A percentile compares a stretch with the other conserved stretches of the same genome.
These are phyloP conservation scores for Populus hybrid DNA, from an alignment of 441 rosid species.

Conservation along the genomic window DNA sequence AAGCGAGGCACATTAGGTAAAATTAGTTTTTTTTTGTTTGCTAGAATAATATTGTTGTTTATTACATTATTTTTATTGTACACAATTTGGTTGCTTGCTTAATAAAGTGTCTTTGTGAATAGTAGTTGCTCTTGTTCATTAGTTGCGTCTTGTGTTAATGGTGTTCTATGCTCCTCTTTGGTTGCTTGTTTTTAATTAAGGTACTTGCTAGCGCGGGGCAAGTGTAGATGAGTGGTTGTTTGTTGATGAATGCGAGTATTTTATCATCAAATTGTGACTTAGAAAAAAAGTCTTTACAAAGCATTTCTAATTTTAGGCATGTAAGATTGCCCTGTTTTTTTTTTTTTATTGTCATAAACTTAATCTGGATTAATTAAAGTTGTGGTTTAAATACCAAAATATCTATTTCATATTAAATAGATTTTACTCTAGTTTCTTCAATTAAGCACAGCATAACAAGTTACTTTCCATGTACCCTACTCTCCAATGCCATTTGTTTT, in stretches of 20 bases:
- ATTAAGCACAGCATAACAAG: neutral
- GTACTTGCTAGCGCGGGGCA: too few relatives aligned
- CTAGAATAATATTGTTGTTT: neutral
- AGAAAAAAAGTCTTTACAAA: too few relatives aligned
- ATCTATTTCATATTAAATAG: neutral
- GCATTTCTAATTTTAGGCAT: neutral
- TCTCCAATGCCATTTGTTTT: neutral
- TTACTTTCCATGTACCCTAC: neutral
- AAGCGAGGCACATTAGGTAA: constrained; percentile 89
- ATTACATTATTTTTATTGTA: neutral
- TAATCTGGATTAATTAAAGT: neutral
- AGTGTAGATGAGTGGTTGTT: neutral
- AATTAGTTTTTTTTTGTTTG: neutral
- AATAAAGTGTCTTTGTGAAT: neutral
- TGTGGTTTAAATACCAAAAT: too few relatives aligned
- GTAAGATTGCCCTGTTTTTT: neutral
- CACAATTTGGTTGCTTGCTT: neutral
- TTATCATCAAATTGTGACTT: neutral
- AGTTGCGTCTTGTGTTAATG: neutral
- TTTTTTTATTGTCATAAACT: too few relatives aligned
- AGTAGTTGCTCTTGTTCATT: neutral
- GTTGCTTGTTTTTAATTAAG: neutral
- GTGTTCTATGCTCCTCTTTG: neutral
- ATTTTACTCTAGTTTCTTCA: neutral
- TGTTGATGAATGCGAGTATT: neutral